Base-by-base conservation (phyloP, 345 rosid genomes). In the Citrus trifoliata region DNA sequence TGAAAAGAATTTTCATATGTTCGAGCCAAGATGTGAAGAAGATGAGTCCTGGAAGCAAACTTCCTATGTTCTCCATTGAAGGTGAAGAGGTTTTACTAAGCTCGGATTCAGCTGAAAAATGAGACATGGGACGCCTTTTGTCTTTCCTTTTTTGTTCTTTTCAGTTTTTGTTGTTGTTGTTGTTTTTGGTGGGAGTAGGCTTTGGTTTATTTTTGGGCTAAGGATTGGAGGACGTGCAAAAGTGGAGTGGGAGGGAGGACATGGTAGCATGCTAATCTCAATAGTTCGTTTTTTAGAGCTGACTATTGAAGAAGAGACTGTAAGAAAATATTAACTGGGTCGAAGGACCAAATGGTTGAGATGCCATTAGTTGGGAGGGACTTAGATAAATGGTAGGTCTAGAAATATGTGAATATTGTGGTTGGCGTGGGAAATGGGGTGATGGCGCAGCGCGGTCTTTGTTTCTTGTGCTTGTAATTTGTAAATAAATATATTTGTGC, bases 11-110 rank as follows among this genome's bases (percentile, higher is more conserved):
- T 35, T 88, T 89, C 74, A 93, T 95, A 82, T 89, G 88, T 80
- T 92, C 91, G 19, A 89, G 94, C 58, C 95, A 91, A 42, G 95
- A 93, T 76, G 96, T 88, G 85, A 95, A 92, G 89, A 93, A 88
- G 79, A 85, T 93, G 90, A 85, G 84, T 30, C 62, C 86, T 30
- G 87, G 89, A 75, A 81, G 81, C 85, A 86, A 86, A 85, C 87
- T 89, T 59, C 87, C 84, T 28, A 55, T 82, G 72, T 80, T 89
- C 42, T 89, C 88, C 32, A 37, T 85, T 4, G 93, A 92, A 79
- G 92, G 81, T 56, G 92, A 93, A 79, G 91, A 85, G 74, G 82
- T 83, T n/a, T 38, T 87, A 67, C 80, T 88, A 76, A 89, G 85
- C 83, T 91, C 89, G 24, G 92, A 83, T 40, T 75, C 89, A 24